Evolutionary conservation across 2,329 filamentous ascomycete species (phyloP).

Genomic region (Monosporascus sp.): DNA sequence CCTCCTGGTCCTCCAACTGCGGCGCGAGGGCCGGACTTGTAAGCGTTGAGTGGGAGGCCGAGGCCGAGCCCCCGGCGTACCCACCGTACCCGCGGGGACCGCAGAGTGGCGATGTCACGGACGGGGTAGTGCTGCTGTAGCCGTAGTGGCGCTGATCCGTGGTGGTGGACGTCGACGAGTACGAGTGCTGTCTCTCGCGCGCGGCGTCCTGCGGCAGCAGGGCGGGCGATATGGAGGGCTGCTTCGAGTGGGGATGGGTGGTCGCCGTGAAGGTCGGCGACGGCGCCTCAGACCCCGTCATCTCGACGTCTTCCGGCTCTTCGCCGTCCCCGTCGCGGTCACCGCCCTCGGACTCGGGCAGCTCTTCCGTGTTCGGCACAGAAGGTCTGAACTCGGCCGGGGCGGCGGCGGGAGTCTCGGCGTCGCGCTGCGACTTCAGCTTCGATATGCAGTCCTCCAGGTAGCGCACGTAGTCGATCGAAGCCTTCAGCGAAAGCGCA

Average conservation of each 20-base stretch:
- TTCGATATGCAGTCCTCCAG: slow-evolving; percentile 82
- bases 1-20: slow-evolving; percentile 66
- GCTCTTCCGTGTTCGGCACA: slow-evolving; percentile 14
- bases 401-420: slow-evolving; percentile 24
- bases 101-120: slow-evolving; percentile 41
- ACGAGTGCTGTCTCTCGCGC: slow-evolving; percentile 44
- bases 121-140: slow-evolving; percentile 23
- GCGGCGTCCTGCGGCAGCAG: slow-evolving; percentile 40
- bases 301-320: slow-evolving; percentile 53
- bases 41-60: slow-evolving; percentile 45
- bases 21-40: slow-evolving; percentile 56
- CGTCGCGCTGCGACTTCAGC: slow-evolving; percentile 59
- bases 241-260: slow-evolving; percentile 28
- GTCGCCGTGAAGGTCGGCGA: slow-evolving; percentile 42
- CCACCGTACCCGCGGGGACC: slow-evolving; percentile 34
- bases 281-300: slow-evolving; percentile 47
- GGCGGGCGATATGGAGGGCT: slow-evolving; percentile 50
- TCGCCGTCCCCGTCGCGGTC: slow-evolving; percentile 34
- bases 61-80: slow-evolving; percentile 30
- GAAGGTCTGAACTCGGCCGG: slow-evolving; percentile 25
- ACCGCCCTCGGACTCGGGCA: slow-evolving; percentile 15
- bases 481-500: slow-evolving; percentile 55
- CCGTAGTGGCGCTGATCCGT: slow-evolving; percentile 39
- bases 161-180: slow-evolving; percentile 46
- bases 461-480: slow-evolving; percentile 94